Base-by-base conservation (phyloP, 192 early-diverging fungal genomes). In the Coemansia erecta region DNA sequence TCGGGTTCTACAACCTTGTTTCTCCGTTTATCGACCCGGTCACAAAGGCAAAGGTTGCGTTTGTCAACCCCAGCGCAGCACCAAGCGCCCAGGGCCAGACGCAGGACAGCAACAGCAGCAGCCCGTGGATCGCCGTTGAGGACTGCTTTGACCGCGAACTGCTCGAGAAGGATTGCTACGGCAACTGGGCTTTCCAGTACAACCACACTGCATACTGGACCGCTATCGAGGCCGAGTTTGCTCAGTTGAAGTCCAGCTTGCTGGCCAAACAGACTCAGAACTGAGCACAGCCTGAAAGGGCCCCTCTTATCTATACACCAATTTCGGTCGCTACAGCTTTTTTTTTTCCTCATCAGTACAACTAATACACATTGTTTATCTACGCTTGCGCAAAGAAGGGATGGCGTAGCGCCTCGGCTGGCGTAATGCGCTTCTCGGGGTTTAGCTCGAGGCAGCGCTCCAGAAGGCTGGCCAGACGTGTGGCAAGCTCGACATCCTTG, bases 11-110 rank as follows among this genome's bases (percentile, higher is more conserved):
- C 70, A 90, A 84, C 67, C 42, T 93, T 18, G 83, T 98, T 22
- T 85, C 87, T 40, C 92, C 93, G 13, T 95, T 95, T 60, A 85
- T 98, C 54, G 94, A 98, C 69, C 93, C 93, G 6, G 86, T 95
- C 37, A 98, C 95, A 31, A 85, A 85, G 44, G 69, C 75, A 10
- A 98, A 97, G 70, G 87, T 97, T 58, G 85, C 91, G 23, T 92
- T 97, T 73, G 86, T 90, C 17, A 73, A 90, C 53, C 80, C 85
- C 35, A 85, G 85, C 56, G 77, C 83, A 33, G 67, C 82, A 5
- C 54, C 61, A 1, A 51, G 53, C 4, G 40, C 62, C 8, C 52
- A 49, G 46, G 35, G 26, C 33, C 57, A 60, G 33, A 22, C 58
- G 24, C 44, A 54, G 18, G 41, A 35, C 45, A 43, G 23, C 21